Evolutionary conservation across 2,329 filamentous ascomycete species (phyloP), one percentile per base, ranked within the genome.

Genomic region (Chaetomiaceae sp.): DNA sequence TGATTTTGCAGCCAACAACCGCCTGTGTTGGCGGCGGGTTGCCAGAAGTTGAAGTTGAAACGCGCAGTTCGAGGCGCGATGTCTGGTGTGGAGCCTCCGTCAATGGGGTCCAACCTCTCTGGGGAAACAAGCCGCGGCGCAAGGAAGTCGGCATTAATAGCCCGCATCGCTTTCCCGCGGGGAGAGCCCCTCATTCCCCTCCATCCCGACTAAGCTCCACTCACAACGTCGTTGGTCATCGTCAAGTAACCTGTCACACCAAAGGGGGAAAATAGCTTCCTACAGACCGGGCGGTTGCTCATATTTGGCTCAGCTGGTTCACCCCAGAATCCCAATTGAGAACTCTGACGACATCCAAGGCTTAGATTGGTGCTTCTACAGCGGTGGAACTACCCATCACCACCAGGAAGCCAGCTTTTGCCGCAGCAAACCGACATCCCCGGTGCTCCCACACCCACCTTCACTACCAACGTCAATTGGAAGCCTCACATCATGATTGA

Each of bases 21-120:
- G 2, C 30, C 16, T 45, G n/a, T 48, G 48, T 32, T 32, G 43
- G 53, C 8, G 49, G 53, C 53, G 45, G 48, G 41, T 46, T 37
- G 34, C 9, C 13, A 16, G 13, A 38, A 33, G 30, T 27, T 25
- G 32, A n/a, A 33, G 30, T 32, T n/a, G 20, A 34, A 33, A 33
- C 18, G 21, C 25, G 16, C 21, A 29, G 10, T 16, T 10, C 16
- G 13, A 11, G 37, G 8, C 4, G 3, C 10, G 36, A n/a, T 8
- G 9, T 38, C 7, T 9, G 23, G 11, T 41, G 38, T 41, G 38
- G 38, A 41, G 36, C 18, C 10, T 33, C 10, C 13, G n/a, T n/a
- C n/a, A n/a, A n/a, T n/a, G n/a, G 10, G 30, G 30, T 13, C 25
- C 25, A 5, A 9, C 5, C 5, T 27, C 25, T 5, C 25, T 27